A percentile compares a stretch with the other conserved stretches of the same genome.
Conservation (phyloP, 1,284 basidiomycete genomes). For the Ganoderma sinense region DNA sequence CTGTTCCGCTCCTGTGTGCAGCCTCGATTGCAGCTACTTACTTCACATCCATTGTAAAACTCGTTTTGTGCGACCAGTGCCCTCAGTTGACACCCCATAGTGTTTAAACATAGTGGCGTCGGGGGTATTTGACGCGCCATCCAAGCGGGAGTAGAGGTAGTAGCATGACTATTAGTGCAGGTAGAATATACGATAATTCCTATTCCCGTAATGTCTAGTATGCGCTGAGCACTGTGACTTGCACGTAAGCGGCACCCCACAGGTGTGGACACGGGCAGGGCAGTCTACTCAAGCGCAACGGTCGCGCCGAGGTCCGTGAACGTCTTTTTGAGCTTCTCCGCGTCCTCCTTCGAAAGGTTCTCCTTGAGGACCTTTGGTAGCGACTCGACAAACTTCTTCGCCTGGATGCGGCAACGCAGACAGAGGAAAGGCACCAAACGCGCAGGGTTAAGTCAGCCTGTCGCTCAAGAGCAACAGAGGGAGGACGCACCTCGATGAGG, state of each 20-base stretch:
- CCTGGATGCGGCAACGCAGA: constrained; percentile 55
- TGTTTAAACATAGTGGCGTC: neutral
- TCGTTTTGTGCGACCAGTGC: too few relatives aligned
- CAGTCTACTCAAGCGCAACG: constrained; percentile 78
- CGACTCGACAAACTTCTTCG: constrained; percentile 99
- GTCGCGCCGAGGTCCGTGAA: constrained; percentile 93
- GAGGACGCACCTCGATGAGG: constrained; percentile 86
- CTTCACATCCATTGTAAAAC: neutral
- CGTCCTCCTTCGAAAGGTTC: constrained; percentile 96
- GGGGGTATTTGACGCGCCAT: neutral
- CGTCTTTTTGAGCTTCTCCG: constrained; percentile 93
- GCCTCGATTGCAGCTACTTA: neutral
- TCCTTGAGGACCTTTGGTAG: constrained; percentile 96
- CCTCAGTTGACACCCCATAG: too few relatives aligned
- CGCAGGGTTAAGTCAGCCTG: neutral
- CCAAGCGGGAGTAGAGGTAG: constrained; percentile 25
- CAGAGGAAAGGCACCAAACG: neutral
- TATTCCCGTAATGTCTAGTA: constrained; percentile 7
- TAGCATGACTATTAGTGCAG: constrained; percentile 28
- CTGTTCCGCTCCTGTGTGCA: neutral
- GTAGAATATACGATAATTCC: constrained; percentile 26
- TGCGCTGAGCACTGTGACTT: neutral
- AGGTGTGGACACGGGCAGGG: neutral
- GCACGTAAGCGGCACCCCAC: neutral
- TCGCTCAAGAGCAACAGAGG: constrained; percentile 15